Base-by-base conservation (phyloP, 108 stramenopile genomes). In the Epithemia pelagica region DNA sequence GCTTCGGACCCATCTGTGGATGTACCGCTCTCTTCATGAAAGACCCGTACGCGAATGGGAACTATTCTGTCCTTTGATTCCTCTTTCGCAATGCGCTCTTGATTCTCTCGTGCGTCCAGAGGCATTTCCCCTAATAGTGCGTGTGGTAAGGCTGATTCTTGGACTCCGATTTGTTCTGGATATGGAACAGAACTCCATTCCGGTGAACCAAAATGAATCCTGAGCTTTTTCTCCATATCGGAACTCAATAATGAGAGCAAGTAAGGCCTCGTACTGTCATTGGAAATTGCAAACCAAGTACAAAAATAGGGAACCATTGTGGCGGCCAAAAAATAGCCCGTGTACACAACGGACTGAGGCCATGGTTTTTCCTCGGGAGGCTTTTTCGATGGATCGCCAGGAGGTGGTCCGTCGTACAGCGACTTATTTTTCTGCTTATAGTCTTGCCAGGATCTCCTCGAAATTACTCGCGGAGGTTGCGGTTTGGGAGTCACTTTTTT, bases 311-410 rank as follows among this genome's bases (percentile, higher is more conserved):
- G 61, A 61, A 29, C 28, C 28, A 61, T 7, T 3, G 30, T 32
- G n/a, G 61, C 28, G 28, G 27, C 28, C 21, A 31, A n/a, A 5
- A 27, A 10, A 27, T 61, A 61, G 31, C 15, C 30, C 3, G 61
- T 30, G 30, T 61, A 61, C 30, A n/a, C 24, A 5, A 61, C 61
- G 15, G 61, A 61, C 15, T 61, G 15, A 27, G 61, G 61, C 61
- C 61, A 61, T 61, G 21, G 24, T 32, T 32, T 32, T 10, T 61
- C 56, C 7, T 58, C 56, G 7, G 26, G 15, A 7, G 22, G 7
- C 21, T 58, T 7, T 58, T 58, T 58, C 18, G 56, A 7, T n/a
- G 7, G 5, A 21, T 26, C 26, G 7, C 21, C 7, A 18, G 25
- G 22, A 23, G 56, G 56, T 10, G 37, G 37, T 10, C 37, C 37